Percentiles rank a stretch among this genome's conserved stretches.
Evolutionary conservation across 1,284 basidiomycete species (phyloP).

Genomic region (Fomitopsis pinicola): DNA sequence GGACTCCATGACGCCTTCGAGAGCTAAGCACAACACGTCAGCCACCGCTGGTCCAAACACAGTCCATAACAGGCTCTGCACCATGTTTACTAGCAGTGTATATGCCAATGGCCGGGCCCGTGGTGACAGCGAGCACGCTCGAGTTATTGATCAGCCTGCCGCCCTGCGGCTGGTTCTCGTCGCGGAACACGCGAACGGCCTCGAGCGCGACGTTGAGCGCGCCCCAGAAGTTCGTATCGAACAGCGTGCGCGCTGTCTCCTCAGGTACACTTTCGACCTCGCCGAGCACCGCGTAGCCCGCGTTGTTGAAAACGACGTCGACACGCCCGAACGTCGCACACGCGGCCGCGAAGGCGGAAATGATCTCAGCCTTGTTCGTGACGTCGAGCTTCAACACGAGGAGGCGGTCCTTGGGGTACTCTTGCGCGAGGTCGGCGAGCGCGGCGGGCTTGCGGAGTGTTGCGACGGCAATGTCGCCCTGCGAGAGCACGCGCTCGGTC

Average conservation of each 20-base stretch:
- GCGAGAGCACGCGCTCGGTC: slow-evolving; percentile 20
- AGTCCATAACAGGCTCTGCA: not conserved
- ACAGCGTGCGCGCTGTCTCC: slow-evolving; percentile 24
- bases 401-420: slow-evolving; percentile 23
- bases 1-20: slow-evolving; percentile 31
- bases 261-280: slow-evolving; percentile 28
- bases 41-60: not conserved
- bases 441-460: slow-evolving; percentile 26
- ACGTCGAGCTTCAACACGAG: slow-evolving; percentile 39
- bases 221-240: slow-evolving; percentile 38
- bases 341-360: slow-evolving; percentile 30
- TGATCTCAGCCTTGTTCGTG: slow-evolving; percentile 24
- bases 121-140: not conserved
- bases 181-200: slow-evolving; percentile 34
- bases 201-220: slow-evolving; percentile 29
- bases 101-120: not conserved
- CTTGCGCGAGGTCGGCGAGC: slow-evolving; percentile 18
- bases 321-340: slow-evolving; percentile 33
- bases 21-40: slow-evolving; percentile 17
- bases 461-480: slow-evolving; percentile 29
- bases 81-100: slow-evolving; percentile 4
- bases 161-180: slow-evolving; percentile 28
- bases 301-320: slow-evolving; percentile 44
- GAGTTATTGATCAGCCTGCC: slow-evolving; percentile 19
- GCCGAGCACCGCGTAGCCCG: slow-evolving; percentile 24